These are phyloP conservation scores for Vigna nakashimae DNA, from an alignment of 306 rosid species.

Conservation along the genomic window DNA sequence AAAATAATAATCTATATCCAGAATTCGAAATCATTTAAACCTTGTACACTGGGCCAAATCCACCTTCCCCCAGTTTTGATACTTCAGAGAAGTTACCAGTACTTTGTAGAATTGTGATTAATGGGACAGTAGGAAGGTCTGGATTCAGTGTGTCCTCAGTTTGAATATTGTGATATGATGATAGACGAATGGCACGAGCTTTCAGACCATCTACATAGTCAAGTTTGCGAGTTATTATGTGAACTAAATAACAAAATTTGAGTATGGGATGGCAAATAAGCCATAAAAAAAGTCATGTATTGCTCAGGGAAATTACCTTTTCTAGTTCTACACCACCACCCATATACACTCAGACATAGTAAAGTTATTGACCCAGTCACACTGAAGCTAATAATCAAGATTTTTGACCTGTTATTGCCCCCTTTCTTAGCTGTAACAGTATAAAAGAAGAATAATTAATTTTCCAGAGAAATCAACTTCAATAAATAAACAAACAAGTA, in stretches of 20 bases:
- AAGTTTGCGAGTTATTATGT: neutral
- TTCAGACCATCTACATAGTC: neutral
- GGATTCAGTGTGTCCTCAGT: conserved; percentile 2
- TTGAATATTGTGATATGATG: neutral
- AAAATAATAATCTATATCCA: too few species aligned
- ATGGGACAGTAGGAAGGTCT: conserved; percentile 44
- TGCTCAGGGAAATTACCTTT: neutral
- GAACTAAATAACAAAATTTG: neutral
- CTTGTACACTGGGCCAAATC: too few species aligned
- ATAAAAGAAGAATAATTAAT: neutral
- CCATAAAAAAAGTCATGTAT: neutral
- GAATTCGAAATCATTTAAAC: too few species aligned
- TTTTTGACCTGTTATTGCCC: neutral
- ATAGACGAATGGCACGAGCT: neutral
- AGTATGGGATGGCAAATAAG: too few species aligned
- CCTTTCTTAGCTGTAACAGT: neutral
- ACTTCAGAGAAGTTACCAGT: too few species aligned
- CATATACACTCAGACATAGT: conserved; percentile 17
- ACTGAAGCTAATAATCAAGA: conserved; percentile 15
- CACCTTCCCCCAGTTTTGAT: too few species aligned
- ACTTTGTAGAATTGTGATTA: too few species aligned
- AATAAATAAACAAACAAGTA: too few species aligned
- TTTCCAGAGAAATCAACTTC: neutral
- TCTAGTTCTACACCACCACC: neutral
- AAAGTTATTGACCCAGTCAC: conserved; percentile 18